Evolutionary conservation across 2,329 filamentous ascomycete species (phyloP), one percentile per base, ranked within the genome.

Genomic region (Verticillium dahliae): DNA sequence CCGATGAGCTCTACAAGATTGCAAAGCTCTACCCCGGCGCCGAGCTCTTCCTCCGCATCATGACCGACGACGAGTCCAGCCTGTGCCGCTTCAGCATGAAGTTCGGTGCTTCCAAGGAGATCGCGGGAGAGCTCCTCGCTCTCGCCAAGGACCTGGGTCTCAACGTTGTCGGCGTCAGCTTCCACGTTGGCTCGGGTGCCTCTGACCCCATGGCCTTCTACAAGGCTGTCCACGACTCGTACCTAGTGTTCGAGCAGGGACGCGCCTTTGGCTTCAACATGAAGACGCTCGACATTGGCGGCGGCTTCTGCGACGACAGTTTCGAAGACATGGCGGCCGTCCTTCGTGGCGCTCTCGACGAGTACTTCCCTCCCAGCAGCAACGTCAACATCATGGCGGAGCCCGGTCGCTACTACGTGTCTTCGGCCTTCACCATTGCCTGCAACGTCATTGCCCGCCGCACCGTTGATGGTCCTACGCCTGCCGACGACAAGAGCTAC

Each of bases 1-100:
- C 90, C 74, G 95, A 99, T 75, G 95, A 99, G 83, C 85, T 99
- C 59, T 92, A 94, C 85, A 99, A 99, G 85, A 94, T 96, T 76
- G 95, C 96, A 77, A 90, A 92, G 76, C 85, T 95, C 69, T 97
- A 85, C 72, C 94, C 95, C 2, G 87, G 86, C 57, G 95, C 95
- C 34, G 91, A 97, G 80, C 87, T 99, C 52, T 96, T 90, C 76
- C 83, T 99, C 64, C 93, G 95, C 70, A 99, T 99, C 78, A 83
- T 92, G 73, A 99, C 95, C 63, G 95, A 99, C 73, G 95, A 99
- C 75, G 96, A 93, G 56, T 92, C 91, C 65, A 96, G 92, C 75
- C 78, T 98, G 69, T 98, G 95, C 81, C 92, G 92, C 58, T 83
- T 99, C 68, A 98, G 94, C 81, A 88, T 97, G 81, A 99, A 99